Evolutionary conservation across 805 yeast genomes (phyloP), one percentile per base, ranked within the genome.

Genomic region (Candida hungchunana): DNA sequence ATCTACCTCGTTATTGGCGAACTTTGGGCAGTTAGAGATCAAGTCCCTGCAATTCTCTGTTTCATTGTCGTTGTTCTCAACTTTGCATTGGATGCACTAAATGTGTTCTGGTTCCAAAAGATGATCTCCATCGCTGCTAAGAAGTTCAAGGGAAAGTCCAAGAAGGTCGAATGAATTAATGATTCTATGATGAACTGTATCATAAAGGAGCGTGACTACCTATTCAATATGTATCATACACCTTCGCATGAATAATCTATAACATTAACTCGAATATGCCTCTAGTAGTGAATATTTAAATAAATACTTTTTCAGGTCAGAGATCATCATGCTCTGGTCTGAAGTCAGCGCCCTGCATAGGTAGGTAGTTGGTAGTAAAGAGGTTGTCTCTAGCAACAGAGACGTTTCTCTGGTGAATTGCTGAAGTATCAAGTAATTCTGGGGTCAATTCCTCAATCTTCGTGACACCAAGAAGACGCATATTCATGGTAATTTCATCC

Each of bases 91-190:
- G 77, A 85, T 50, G 40, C 60, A 3, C 69, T 93, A 53, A 93
- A 93, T 58, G 54, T 86, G 19, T 69, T 69, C 50, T 93, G 99
- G 99, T 89, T 93, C 63, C 59, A 66, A 34, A 89, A 86, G 60
- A 93, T 93, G 98, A 53, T 89, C 11, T 54, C 53, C 25, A 74
- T 87, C 37, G 95, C 94, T n/a, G 59, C 53, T 33, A 78, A 76
- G 60, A 71, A 77, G 64, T 45, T 59, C 4, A 36, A 36, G 26
- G 7, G 37, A 5, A 26, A 26, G 28, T n/a, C n/a, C n/a, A n/a
- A n/a, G n/a, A n/a, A n/a, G n/a, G n/a, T n/a, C n/a, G n/a, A n/a
- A n/a, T n/a, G n/a, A n/a, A n/a, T n/a, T n/a, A n/a, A n/a, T n/a
- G n/a, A 20, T 20, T 20, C 23, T 20, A 20, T 20, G 23, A n/a